A percentile compares a stretch with the other conserved stretches of the same genome.
Conservation (phyloP, 768 basidiomycete species). For the Rhizopogon roseolus region DNA sequence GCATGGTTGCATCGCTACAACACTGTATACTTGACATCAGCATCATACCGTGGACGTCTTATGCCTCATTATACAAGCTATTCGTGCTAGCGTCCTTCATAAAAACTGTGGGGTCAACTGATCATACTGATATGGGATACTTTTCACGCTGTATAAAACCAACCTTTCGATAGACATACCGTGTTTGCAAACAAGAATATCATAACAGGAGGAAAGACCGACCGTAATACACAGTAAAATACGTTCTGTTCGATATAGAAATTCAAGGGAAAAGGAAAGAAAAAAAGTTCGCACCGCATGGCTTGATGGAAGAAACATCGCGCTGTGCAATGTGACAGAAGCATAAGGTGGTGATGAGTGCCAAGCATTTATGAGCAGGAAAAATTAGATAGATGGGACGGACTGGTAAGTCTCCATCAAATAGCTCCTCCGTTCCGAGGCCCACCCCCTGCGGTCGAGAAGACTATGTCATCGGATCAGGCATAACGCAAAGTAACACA, state of each 20-base stretch:
- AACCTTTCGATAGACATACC: slow-evolving; percentile 3
- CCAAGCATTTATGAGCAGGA: slow-evolving; percentile 11
- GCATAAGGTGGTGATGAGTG: slow-evolving; percentile 23
- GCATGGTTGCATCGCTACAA: not conserved
- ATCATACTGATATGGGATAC: not conserved
- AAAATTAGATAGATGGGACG: slow-evolving; percentile 30
- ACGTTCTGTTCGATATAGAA: slow-evolving; percentile 15
- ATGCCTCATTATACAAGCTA: not conserved
- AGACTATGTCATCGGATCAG: slow-evolving; percentile 21
- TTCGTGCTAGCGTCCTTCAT: not conserved
- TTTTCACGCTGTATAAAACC: not conserved
- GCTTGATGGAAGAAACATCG: slow-evolving; percentile 1
- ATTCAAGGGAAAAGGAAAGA: slow-evolving; percentile 7
- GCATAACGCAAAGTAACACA: slow-evolving; percentile 12
- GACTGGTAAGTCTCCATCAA: slow-evolving; percentile 31
- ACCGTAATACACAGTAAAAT: slow-evolving; percentile 27
- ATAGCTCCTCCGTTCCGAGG: not conserved
- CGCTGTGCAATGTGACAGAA: slow-evolving; percentile 3
- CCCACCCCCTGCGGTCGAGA: slow-evolving; percentile 7
- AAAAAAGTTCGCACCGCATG: slow-evolving; percentile 24
- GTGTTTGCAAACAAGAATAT: slow-evolving; percentile 5
- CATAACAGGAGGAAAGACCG: slow-evolving; percentile 18
- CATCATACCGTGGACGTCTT: not conserved
- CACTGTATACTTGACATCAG: not conserved
- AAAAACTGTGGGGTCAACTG: not conserved